Evolutionary conservation across 306 rosid species (phyloP).

Genomic region (Cucumis sativus): Cucumber_9930_V3 NC_026656.2:11174001-11174500

Average conservation of each 20-base stretch:
- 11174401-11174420: too few species aligned
- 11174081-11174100: neutral
- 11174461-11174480: too few species aligned
- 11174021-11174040: neutral
- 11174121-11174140: neutral
- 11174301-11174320: too few species aligned
- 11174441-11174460: too few species aligned
- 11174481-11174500: too few species aligned
- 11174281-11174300: neutral
- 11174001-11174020: slow-evolving; percentile 3
- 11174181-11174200: neutral
- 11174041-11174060: neutral
- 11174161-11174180: neutral
- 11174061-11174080: neutral
- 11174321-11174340: too few species aligned
- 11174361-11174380: too few species aligned
- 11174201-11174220: neutral
- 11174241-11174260: neutral
- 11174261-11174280: neutral
- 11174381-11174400: too few species aligned
- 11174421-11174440: too few species aligned
- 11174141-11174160: neutral
- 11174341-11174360: too few species aligned
- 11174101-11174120: neutral
- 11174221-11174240: neutral